phyloP scores from a whole-genome alignment of 371 early-diverging fungal genomes.

The Cokeromyces recurvatus region DNA sequence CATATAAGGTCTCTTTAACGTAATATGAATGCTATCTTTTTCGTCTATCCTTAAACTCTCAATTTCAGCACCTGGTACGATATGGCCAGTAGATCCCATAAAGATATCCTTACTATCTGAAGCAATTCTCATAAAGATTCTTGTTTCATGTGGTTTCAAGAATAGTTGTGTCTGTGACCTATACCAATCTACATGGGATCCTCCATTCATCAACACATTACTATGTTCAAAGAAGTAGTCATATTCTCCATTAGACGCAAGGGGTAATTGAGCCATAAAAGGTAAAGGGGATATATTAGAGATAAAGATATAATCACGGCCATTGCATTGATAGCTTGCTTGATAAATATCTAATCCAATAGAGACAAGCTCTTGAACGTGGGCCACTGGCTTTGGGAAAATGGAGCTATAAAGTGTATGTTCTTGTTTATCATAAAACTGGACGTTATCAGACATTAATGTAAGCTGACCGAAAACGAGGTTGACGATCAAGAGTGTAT shows the following conservation, averaged over 20 bases:
- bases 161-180: slow-evolving; percentile 22
- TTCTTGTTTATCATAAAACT: slow-evolving; percentile 32
- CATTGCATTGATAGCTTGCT: slow-evolving; percentile 6
- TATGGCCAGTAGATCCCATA: slow-evolving; percentile 38
- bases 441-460: slow-evolving; percentile 48
- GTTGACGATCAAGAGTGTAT: slow-evolving; percentile 48
- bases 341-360: slow-evolving; percentile 16
- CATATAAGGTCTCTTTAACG: slow-evolving; percentile 9
- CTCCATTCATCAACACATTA: slow-evolving; percentile 1
- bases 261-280: slow-evolving; percentile 22
- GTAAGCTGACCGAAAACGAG: slow-evolving; percentile 52
- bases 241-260: slow-evolving; percentile 8
- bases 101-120: slow-evolving; percentile 5
- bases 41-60: neutral
- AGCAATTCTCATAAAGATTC: slow-evolving; percentile 34
- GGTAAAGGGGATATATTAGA: slow-evolving; percentile 41
- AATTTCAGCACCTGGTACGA: slow-evolving; percentile 45
- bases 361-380: slow-evolving; percentile 27
- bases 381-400: slow-evolving; percentile 42
- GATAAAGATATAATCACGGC: slow-evolving; percentile 31
- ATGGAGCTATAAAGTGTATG: slow-evolving; percentile 34
- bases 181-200: slow-evolving; percentile 8
- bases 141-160: slow-evolving; percentile 37
- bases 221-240: slow-evolving; percentile 24
- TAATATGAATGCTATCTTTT: slow-evolving; percentile 11